Evolutionary conservation across 2,329 filamentous ascomycete species (phyloP).

Genomic region (Xylariales sp.): DNA sequence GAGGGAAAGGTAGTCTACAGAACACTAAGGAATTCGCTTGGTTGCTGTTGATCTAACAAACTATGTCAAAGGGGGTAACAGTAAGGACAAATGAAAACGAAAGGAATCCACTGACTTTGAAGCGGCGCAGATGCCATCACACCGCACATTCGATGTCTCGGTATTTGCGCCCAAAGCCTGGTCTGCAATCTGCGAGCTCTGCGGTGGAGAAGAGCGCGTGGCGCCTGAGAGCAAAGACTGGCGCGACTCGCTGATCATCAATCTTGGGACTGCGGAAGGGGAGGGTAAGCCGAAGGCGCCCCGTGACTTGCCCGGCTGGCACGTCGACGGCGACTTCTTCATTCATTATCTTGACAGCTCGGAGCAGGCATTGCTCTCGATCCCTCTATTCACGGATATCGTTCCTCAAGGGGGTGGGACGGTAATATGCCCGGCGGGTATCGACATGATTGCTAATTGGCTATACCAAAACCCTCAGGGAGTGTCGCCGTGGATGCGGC

Average conservation of each 20-base stretch:
- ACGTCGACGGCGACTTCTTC: conserved; percentile 79
- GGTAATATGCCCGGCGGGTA: conserved; percentile 70
- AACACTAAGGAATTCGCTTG: neutral
- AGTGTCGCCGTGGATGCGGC: conserved; percentile 73
- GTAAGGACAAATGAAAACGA: neutral
- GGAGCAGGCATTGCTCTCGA: conserved; percentile 76
- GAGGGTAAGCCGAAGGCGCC: conserved; percentile 63
- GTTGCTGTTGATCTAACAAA: neutral
- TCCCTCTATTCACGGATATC: conserved; percentile 75
- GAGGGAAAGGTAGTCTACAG: neutral
- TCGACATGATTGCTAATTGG: conserved; percentile 67
- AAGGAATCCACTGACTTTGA: conserved; percentile 5
- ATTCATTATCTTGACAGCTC: conserved; percentile 77
- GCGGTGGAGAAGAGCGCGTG: conserved; percentile 70
- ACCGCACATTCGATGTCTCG: conserved; percentile 64
- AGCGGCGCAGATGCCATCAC: conserved; percentile 61
- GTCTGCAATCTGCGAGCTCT: conserved; percentile 73
- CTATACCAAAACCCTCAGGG: conserved; percentile 72
- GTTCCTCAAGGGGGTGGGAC: conserved; percentile 71
- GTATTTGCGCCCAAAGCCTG: conserved; percentile 73
- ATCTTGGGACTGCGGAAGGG: conserved; percentile 68
- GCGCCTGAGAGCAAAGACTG: conserved; percentile 63
- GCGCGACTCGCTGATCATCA: conserved; percentile 76
- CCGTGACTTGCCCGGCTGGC: conserved; percentile 68
- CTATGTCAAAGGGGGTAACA: neutral